A percentile compares a stretch with the other conserved stretches of the same genome.
Conservation (phyloP, 805 yeast species). For the Zygosaccharomyces rouxii region DNA sequence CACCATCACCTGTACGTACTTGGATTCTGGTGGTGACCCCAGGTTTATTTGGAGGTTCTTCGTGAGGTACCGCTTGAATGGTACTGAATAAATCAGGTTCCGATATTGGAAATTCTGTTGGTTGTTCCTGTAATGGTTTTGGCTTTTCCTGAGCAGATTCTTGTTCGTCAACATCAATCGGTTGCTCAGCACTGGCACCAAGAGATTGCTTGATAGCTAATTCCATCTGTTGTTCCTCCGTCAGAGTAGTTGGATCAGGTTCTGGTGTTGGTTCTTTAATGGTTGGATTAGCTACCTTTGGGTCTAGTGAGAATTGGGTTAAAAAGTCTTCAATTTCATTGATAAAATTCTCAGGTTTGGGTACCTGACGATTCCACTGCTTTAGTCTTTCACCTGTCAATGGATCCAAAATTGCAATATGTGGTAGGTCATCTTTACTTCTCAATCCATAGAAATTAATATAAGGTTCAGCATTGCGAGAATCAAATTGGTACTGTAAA, state of each 20-base stretch:
- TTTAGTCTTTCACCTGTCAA: constrained; percentile 88
- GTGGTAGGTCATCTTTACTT: constrained; percentile 57
- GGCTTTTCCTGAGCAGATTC: constrained; percentile 16
- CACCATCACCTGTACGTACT: constrained; percentile 85
- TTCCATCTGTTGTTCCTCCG: constrained; percentile 82
- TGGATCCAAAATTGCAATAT: constrained; percentile 88
- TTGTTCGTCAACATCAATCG: constrained; percentile 23
- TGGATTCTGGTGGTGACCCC: constrained; percentile 72
- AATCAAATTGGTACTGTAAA: constrained; percentile 77
- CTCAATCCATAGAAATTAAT: constrained; percentile 65
- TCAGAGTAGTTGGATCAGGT: constrained; percentile 58
- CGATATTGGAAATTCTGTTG: constrained; percentile 4
- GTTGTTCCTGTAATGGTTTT: constrained; percentile 7
- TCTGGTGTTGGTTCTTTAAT: constrained; percentile 53
- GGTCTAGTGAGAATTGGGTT: constrained; percentile 57
- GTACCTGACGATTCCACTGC: constrained; percentile 67
- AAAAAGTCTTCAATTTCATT: constrained; percentile 69
- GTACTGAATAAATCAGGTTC: constrained; percentile 44
- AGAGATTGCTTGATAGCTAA: constrained; percentile 69
- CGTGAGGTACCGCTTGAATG: constrained; percentile 48
- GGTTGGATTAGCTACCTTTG: constrained; percentile 60
- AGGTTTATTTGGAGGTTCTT: constrained; percentile 58
- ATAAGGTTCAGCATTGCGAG: constrained; percentile 69
- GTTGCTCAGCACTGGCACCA: constrained; percentile 31
- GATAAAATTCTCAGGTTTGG: constrained; percentile 55